phyloP scores from a whole-genome alignment of 2,329 filamentous ascomycete species.

The Fusarium brachygibbosum region DNA sequence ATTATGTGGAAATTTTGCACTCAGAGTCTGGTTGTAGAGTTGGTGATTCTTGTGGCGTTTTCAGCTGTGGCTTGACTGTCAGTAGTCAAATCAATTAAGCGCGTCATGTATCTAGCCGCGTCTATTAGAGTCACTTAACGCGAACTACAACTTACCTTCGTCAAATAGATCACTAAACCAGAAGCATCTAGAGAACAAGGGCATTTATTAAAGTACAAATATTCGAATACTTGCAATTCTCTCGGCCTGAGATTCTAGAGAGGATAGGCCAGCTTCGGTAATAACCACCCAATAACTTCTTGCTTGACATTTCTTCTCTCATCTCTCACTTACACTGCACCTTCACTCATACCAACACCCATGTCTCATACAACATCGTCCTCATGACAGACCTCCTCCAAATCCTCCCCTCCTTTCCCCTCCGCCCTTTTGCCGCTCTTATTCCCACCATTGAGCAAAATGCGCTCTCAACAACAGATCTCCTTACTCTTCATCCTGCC shows the following conservation, averaged over 20 bases:
- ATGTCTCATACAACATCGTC: conserved; percentile 35
- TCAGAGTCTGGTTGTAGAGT: too few species aligned
- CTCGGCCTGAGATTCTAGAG: too few species aligned
- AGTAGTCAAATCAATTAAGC: conserved; percentile 17
- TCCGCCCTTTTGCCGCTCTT: conserved; percentile 78
- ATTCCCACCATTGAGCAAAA: conserved; percentile 84
- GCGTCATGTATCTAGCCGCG: conserved; percentile 24
- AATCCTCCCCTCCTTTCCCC: conserved; percentile 84
- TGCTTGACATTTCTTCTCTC: not conserved
- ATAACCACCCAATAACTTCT: not conserved
- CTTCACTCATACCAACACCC: not conserved
- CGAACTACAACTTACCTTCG: conserved; percentile 12
- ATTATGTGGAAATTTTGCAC: too few species aligned
- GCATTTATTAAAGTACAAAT: not conserved
- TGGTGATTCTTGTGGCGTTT: conserved; percentile 9
- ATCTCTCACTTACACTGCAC: conserved; percentile 31
- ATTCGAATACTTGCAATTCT: not conserved
- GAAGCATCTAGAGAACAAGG: not conserved
- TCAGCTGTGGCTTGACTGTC: conserved; percentile 15
- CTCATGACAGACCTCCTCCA: conserved; percentile 87
- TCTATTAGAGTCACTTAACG: conserved; percentile 24
- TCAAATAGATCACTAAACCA: conserved; percentile 14
- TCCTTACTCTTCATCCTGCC: conserved; percentile 84
- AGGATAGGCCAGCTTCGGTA: not conserved
- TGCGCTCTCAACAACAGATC: conserved; percentile 82